Conservation (phyloP, 495 filamentous ascomycete genomes). For the Penicillium waksmanii region DNA sequence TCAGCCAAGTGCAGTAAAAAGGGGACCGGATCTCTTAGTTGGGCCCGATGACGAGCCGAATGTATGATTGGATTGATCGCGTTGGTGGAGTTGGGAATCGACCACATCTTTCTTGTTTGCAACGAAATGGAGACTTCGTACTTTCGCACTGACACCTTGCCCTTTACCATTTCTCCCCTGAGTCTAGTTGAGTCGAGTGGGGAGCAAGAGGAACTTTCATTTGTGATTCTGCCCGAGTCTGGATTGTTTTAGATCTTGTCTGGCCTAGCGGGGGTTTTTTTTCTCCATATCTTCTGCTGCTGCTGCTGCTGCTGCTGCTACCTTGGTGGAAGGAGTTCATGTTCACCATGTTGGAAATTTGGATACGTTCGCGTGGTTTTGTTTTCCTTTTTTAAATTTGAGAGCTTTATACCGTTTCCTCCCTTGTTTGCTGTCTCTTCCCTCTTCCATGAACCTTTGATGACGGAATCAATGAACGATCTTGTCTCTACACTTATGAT, state of each 20-base stretch:
- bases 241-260: slow-evolving; percentile 6
- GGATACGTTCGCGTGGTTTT: background rate
- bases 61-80: slow-evolving; percentile 29
- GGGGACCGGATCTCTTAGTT: background rate
- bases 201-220: background rate
- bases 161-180: slow-evolving; percentile 7
- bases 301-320: background rate
- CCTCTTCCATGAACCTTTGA: slow-evolving; percentile 22
- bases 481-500: slow-evolving; percentile 11
- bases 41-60: slow-evolving; percentile 6
- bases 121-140: slow-evolving; percentile 20
- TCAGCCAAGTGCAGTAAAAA: slow-evolving; percentile 87
- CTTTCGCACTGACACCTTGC: slow-evolving; percentile 7
- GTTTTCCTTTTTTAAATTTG: slow-evolving; percentile 23
- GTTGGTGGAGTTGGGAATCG: slow-evolving; percentile 25
- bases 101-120: slow-evolving; percentile 21
- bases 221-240: background rate
- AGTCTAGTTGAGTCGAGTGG: background rate
- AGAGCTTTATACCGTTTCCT: slow-evolving; percentile 36
- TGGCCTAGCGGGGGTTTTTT: slow-evolving; percentile 9
- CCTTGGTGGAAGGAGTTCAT: slow-evolving; percentile 9
- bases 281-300: background rate
- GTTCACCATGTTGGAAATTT: background rate
- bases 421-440: slow-evolving; percentile 18
- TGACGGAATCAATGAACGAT: slow-evolving; percentile 32